These are phyloP conservation scores for Aspergillus sp. DNA, from an alignment of 2,329 filamentous ascomycete species.

Conservation along the genomic window DNA sequence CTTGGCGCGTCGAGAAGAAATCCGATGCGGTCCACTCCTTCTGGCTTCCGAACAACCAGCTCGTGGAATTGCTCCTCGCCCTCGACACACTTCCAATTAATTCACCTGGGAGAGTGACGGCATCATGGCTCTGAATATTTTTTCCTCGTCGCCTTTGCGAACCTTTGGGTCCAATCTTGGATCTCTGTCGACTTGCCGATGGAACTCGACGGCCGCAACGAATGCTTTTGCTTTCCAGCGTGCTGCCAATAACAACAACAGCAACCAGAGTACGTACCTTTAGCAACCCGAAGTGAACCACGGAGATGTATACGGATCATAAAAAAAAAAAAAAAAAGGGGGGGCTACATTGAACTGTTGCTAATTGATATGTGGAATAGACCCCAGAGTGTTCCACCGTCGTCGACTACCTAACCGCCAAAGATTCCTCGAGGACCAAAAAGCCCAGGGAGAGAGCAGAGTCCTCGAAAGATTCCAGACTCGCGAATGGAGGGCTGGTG, in stretches of 20 bases:
- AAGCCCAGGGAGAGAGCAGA: constrained; percentile 31
- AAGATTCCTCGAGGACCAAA: constrained; percentile 32
- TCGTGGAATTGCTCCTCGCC: too few species aligned
- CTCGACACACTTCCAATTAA: too few species aligned
- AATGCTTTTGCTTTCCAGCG: constrained; percentile 21
- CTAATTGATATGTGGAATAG: constrained; percentile 7
- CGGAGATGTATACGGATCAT: background rate
- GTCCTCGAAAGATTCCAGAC: constrained; percentile 42
- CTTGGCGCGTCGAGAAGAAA: constrained; percentile 28
- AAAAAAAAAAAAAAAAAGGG: background rate
- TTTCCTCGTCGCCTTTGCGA: constrained; percentile 23
- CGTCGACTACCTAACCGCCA: constrained; percentile 26
- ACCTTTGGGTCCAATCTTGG: constrained; percentile 15
- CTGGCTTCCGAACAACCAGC: background rate
- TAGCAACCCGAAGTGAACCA: background rate
- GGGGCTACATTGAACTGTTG: background rate
- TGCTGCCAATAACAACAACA: constrained; percentile 5
- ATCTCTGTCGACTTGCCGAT: constrained; percentile 22
- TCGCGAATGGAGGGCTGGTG: constrained; percentile 69
- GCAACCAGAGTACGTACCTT: constrained; percentile 14
- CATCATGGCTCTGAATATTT: constrained; percentile 25
- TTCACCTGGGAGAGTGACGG: too few species aligned
- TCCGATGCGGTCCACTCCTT: constrained; percentile 12
- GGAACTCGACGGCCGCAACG: constrained; percentile 28
- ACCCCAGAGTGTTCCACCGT: constrained; percentile 14